Percentiles rank a stretch among this genome's conserved stretches.
phyloP scores from a whole-genome alignment of 2,329 filamentous ascomycete genomes.

The Aureobasidium sp. region DNA sequence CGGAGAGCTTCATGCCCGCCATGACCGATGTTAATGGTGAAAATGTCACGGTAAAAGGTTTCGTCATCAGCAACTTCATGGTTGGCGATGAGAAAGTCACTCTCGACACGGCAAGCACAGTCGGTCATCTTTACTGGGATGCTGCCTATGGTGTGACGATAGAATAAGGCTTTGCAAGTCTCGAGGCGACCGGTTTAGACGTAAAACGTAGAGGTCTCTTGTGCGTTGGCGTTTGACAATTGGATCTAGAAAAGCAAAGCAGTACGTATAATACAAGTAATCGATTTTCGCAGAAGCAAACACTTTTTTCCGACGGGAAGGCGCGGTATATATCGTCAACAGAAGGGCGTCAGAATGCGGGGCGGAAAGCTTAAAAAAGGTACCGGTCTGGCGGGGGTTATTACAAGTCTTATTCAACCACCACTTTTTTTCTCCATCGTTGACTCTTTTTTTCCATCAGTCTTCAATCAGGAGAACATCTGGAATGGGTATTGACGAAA shows the following conservation, averaged over 20 bases:
- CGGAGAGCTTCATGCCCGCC: slow-evolving; percentile 1
- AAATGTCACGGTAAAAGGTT: background rate
- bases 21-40: background rate
- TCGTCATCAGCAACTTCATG: background rate
- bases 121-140: background rate
- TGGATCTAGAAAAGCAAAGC: background rate
- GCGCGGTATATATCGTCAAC: background rate
- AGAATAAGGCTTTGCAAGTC: background rate
- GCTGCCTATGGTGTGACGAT: background rate
- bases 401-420: background rate
- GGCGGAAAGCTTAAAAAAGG: background rate
- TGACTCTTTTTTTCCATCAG: background rate
- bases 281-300: background rate
- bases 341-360: background rate
- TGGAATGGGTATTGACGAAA: background rate
- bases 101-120: background rate
- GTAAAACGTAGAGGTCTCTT: background rate
- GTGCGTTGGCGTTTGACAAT: background rate
- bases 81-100: slow-evolving; percentile 3
- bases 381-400: background rate
- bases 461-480: background rate
- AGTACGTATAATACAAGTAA: background rate
- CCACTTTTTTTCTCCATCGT: background rate
- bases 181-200: background rate
- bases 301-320: background rate